Evolutionary conservation across 2,329 filamentous ascomycete species (phyloP), one percentile per base, ranked within the genome.

Genomic region (Alternaria arborescens): DNA sequence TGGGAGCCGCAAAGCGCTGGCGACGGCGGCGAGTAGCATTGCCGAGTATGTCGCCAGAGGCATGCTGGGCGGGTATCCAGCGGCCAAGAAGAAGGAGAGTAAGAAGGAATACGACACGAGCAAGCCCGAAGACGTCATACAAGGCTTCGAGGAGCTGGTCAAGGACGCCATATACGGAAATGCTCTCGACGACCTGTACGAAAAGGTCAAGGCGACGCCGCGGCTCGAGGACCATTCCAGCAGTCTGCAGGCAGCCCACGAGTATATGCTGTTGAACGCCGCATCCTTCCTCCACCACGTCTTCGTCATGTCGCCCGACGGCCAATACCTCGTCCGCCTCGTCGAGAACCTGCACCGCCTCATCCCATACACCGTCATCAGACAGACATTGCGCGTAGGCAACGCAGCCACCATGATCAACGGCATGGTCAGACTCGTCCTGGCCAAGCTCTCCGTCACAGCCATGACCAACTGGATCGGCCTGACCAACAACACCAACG

Each of bases 381-480:
- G 88, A 61, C 90, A 94, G 75, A 92, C 91, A 0, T 80, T 95
- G 4, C 87, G 88, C 41, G 84, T 94, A 14, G 90, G 91, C 6
- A 95, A 94, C 73, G 91, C 91, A 0, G 91, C 91, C 1, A 91
- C 88, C 20, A 94, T 95, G 91, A 89, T 94, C 57, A 91, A 86
- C 70, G 91, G 85, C 59, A 89, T 94, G 84, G 85, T 91, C 75
- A 86, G 84, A 54, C 80, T 94, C 16, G 83, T 94, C 16, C 83
- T 95, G 14, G 88, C 91, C n/a, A 95, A 95, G 78, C 81, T 93
- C 58, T 91, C 90, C 66, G 82, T 94, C 5, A 88, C 87, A 2
- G 88, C 88, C 8, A 79, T 94, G 52, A 92, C 91, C 5, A 94
- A 93, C 74, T 94, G 90, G 89, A 85, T 94, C 11, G 91, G 92